A percentile compares a stretch with the other conserved stretches of the same genome.
phyloP scores from a whole-genome alignment of 352 stramenopile species.

The Phytophthora tentaculata region DNA sequence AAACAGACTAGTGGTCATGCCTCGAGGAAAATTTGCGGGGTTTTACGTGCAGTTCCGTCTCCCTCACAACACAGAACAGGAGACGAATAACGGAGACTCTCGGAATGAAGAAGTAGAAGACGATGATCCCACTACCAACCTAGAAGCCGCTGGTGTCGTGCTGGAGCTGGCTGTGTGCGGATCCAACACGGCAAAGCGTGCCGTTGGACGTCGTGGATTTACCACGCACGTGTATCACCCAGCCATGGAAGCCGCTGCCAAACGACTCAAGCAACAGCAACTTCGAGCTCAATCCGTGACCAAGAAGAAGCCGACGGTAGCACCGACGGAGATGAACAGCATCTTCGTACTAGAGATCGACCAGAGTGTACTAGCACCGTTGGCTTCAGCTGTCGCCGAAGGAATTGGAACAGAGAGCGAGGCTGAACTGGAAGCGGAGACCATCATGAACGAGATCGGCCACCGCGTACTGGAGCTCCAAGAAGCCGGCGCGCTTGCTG shows the following conservation, averaged over 20 bases:
- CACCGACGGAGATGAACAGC: conserved; percentile 47
- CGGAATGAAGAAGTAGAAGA: conserved; percentile 23
- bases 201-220: conserved; percentile 45
- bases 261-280: conserved; percentile 47
- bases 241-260: conserved; percentile 44
- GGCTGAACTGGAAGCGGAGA: conserved; percentile 39
- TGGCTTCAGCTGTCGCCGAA: conserved; percentile 18
- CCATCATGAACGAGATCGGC: conserved; percentile 53
- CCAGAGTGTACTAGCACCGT: conserved; percentile 28
- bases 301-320: conserved; percentile 44
- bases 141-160: conserved; percentile 24
- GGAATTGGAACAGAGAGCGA: conserved; percentile 27
- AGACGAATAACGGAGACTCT: conserved; percentile 11
- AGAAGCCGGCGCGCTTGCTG: conserved; percentile 58
- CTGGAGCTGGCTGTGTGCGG: conserved; percentile 58
- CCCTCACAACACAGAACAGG: conserved; percentile 15
- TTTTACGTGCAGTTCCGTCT: conserved; percentile 74
- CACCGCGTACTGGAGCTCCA: conserved; percentile 64
- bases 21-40: conserved; percentile 50
- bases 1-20: conserved; percentile 56
- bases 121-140: not conserved
- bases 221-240: conserved; percentile 62
- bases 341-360: conserved; percentile 58
- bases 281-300: conserved; percentile 36
- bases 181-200: conserved; percentile 37